phyloP scores from a whole-genome alignment of 331 rosid species.

The Quercus tomentella region DNA sequence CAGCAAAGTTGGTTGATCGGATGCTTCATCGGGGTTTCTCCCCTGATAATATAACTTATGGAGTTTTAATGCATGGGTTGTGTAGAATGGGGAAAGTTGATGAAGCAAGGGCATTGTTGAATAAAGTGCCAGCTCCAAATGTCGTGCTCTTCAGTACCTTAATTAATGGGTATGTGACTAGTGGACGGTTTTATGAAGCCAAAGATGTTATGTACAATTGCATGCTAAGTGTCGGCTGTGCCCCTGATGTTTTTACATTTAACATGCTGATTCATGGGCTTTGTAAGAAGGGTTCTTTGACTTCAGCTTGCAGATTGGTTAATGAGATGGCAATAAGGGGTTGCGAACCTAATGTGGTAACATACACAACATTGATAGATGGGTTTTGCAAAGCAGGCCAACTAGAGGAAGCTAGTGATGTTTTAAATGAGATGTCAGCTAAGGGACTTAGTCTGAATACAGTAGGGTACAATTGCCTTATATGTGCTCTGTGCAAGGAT shows the following conservation, averaged over 20 bases:
- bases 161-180: slow-evolving; percentile 72
- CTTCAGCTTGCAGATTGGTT: slow-evolving; percentile 59
- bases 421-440: slow-evolving; percentile 67
- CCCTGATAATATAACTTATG: slow-evolving; percentile 66
- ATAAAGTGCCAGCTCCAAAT: slow-evolving; percentile 58
- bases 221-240: slow-evolving; percentile 54
- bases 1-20: slow-evolving; percentile 73
- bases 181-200: slow-evolving; percentile 72
- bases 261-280: slow-evolving; percentile 76
- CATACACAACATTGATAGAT: slow-evolving; percentile 72
- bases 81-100: slow-evolving; percentile 66
- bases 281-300: slow-evolving; percentile 68
- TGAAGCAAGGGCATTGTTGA: slow-evolving; percentile 63
- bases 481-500: slow-evolving; percentile 55
- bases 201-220: slow-evolving; percentile 43
- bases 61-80: slow-evolving; percentile 71
- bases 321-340: slow-evolving; percentile 57
- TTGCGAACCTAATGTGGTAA: slow-evolving; percentile 67
- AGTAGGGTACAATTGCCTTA: slow-evolving; percentile 76
- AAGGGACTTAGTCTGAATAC: slow-evolving; percentile 61
- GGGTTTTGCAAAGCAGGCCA: slow-evolving; percentile 69
- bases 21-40: slow-evolving; percentile 69
- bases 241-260: slow-evolving; percentile 72
- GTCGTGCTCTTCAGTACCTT: slow-evolving; percentile 59
- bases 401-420: slow-evolving; percentile 52